A percentile compares a stretch with the other conserved stretches of the same genome.
phyloP scores from a whole-genome alignment of 768 basidiomycete species.

The Psilocybe cubensis region DNA sequence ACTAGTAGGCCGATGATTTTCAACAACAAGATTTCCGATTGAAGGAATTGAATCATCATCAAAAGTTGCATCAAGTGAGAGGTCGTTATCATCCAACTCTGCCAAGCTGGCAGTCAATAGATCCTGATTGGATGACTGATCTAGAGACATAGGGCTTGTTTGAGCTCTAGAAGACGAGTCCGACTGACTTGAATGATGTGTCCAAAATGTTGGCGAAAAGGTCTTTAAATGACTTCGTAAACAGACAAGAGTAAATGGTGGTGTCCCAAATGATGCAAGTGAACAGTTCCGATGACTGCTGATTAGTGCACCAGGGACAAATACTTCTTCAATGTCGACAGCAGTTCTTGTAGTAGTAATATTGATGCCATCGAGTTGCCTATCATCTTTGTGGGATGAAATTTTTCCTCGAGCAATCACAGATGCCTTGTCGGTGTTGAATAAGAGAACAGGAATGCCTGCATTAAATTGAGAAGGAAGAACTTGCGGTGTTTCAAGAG shows the following conservation, averaged over 20 bases:
- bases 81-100: no score
- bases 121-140: no score
- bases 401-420: slow-evolving; percentile 9
- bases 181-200: not conserved
- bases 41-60: no score
- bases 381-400: not conserved
- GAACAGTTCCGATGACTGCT: slow-evolving; percentile 13
- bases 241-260: slow-evolving; percentile 18
- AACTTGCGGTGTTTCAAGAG: slow-evolving; percentile 17
- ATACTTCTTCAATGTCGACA: slow-evolving; percentile 14
- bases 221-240: slow-evolving; percentile 5
- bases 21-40: no score
- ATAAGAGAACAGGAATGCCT: slow-evolving; percentile 8
- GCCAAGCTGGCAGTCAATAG: no score
- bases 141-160: no score
- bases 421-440: not conserved
- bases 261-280: slow-evolving; percentile 17
- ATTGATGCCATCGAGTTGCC: slow-evolving; percentile 5
- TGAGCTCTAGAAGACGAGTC: no score
- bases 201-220: not conserved
- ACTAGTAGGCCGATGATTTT: no score
- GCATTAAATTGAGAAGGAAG: not conserved
- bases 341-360: slow-evolving; percentile 7
- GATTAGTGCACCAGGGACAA: slow-evolving; percentile 21
- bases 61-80: no score